phyloP scores from a whole-genome alignment of 805 yeast genomes.

The Brettanomyces naardenensis region DNA sequence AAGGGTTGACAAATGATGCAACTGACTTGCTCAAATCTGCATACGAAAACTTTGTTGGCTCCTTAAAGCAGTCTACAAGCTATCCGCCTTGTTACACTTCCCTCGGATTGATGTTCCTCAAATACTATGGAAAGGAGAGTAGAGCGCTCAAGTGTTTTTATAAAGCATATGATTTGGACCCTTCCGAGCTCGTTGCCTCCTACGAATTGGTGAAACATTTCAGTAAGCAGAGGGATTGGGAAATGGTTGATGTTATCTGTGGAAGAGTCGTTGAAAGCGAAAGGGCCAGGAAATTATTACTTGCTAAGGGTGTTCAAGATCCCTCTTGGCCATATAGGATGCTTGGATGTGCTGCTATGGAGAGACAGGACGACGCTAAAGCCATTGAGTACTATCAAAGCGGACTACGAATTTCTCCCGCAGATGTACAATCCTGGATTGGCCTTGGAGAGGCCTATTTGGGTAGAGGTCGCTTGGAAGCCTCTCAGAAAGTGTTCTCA shows the following conservation, averaged over 20 bases:
- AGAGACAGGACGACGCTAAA: conserved; percentile 59
- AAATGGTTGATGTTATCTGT: conserved; percentile 68
- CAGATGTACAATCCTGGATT: conserved; percentile 78
- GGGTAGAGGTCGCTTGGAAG: conserved; percentile 77
- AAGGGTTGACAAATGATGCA: conserved; percentile 4
- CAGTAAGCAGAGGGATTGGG: conserved; percentile 70
- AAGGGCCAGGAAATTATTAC: conserved; percentile 42
- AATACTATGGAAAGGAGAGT: conserved; percentile 45
- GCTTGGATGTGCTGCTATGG: conserved; percentile 71
- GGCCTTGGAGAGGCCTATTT: conserved; percentile 96
- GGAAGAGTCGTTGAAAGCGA: conserved; percentile 58
- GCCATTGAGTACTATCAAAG: conserved; percentile 88
- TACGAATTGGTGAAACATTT: conserved; percentile 63
- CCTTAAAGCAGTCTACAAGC: conserved; percentile 56
- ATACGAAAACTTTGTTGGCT: conserved; percentile 47
- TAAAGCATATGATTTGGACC: conserved; percentile 83
- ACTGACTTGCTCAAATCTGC: conserved; percentile 26
- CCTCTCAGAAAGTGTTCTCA: conserved; percentile 75
- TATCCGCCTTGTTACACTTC: conserved; percentile 78
- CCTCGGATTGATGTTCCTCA: conserved; percentile 66
- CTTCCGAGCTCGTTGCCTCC: conserved; percentile 70
- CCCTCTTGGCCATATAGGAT: conserved; percentile 85
- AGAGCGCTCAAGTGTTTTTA: conserved; percentile 83
- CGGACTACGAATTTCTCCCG: conserved; percentile 60
- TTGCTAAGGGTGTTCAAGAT: conserved; percentile 23